Conservation (phyloP, 176 grass and related monocot genomes). For the Paspalum notatum region DNA sequence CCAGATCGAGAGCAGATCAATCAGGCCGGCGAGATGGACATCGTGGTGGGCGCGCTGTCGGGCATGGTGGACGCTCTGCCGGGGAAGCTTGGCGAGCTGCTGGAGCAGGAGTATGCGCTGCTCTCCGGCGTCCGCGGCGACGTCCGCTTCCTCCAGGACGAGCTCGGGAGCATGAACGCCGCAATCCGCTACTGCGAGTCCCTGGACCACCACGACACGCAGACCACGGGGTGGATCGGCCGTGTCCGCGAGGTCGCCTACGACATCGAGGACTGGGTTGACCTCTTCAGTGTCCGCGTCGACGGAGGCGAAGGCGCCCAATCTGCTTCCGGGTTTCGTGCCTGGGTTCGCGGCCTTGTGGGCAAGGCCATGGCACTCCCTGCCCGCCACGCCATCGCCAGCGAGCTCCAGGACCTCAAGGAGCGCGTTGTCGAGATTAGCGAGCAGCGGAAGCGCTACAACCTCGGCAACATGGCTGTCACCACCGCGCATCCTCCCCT, state of each 20-base stretch:
- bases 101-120: constrained; percentile 44
- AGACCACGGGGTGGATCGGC: neutral
- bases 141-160: constrained; percentile 36
- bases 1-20: neutral
- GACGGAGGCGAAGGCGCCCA: neutral
- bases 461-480: neutral
- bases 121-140: constrained; percentile 45
- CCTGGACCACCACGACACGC: constrained; percentile 29
- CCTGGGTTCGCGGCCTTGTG: neutral
- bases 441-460: constrained; percentile 44
- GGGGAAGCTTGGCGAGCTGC: constrained; percentile 43
- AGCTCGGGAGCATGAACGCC: constrained; percentile 42
- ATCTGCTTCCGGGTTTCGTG: neutral
- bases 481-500: neutral
- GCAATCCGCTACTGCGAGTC: constrained; percentile 30
- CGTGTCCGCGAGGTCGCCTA: neutral
- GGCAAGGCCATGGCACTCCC: constrained; percentile 15
- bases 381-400: constrained; percentile 40
- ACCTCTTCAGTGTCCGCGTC: neutral
- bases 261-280: neutral
- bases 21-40: constrained; percentile 26
- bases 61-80: constrained; percentile 47
- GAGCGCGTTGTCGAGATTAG: constrained; percentile 33
- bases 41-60: constrained; percentile 45
- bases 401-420: constrained; percentile 42